Evolutionary conservation across 768 basidiomycete genomes (phyloP), one percentile per base, ranked within the genome.

Genomic region (Suillus brevipes): DNA sequence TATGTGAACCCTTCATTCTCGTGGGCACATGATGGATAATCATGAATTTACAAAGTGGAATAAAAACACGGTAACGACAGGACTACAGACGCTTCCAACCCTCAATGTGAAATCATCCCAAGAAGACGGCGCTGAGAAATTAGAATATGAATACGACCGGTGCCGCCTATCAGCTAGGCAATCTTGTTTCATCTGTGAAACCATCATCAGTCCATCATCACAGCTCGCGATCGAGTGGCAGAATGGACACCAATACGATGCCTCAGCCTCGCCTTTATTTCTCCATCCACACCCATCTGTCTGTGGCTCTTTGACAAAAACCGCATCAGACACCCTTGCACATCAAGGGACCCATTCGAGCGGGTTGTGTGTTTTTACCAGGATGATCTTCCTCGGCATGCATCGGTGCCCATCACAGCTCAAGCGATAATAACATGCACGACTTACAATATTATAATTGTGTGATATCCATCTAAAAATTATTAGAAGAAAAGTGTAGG

Each of bases 231-330:
- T 31, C 40, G 12, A 52, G 28, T 52, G 34, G n/a, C 34, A 43
- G 23, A n/a, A 23, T 50, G 36, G 49, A 42, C 9, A 28, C 12
- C 10, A 8, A 63, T 47, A 31, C 49, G 50, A 77, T 72, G 69
- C 81, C 88, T 93, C 91, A 90, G 91, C 85, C 91, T 94, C 91
- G 91, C 91, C 91, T 94, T 94, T 82, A 84, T 78, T 71, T 89
- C 91, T 80, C 81, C 92, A 92, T 79, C 68, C 88, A 79, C 88
- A 87, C 83, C 92, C 90, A 71, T 70, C 86, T 73, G 75, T 73
- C 75, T 64, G 65, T 64, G 74, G 71, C 69, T 78, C 72, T 68
- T 64, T 67, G 42, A n/a, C 6, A 28, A 59, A 70, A 69, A 65
- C 71, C 68, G 65, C 61, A 58, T 43, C 68, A 71, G 73, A 72